A percentile compares a stretch with the other conserved stretches of the same genome.
Conservation (phyloP, 352 stramenopile species). For the Phytophthora meadii region DNA sequence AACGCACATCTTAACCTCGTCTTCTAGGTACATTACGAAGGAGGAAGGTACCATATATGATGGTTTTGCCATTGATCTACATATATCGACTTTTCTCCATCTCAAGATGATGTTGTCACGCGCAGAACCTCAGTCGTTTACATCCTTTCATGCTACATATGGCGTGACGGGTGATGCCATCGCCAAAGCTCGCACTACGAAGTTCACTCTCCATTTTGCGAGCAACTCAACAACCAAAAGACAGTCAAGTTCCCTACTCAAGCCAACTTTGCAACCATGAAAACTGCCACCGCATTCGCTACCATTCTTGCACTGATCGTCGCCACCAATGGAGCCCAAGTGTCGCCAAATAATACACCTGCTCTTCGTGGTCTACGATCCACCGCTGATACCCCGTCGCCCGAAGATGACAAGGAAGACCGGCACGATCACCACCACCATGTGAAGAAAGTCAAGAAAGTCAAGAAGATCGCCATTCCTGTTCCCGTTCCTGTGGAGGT, state of each 20-base stretch:
- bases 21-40: conserved; percentile 35
- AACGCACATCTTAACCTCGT: conserved; percentile 77
- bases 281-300: conserved; percentile 14
- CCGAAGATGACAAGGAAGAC: conserved; percentile 18
- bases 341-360: conserved; percentile 1
- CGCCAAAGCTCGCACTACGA: not conserved
- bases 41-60: not conserved
- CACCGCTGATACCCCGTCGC: conserved; percentile 8
- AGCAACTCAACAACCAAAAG: conserved; percentile 3
- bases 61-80: not conserved
- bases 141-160: not conserved
- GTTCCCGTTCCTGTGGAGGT: conserved; percentile 38
- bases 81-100: not conserved
- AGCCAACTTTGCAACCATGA: conserved; percentile 16
- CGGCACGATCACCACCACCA: conserved; percentile 16
- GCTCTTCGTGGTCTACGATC: conserved; percentile 11
- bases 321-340: conserved; percentile 6
- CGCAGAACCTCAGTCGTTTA: conserved; percentile 6
- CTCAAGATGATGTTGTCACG: too few species aligned
- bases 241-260: not conserved
- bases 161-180: conserved; percentile 11
- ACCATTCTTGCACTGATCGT: conserved; percentile 25
- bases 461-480: conserved; percentile 44
- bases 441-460: conserved; percentile 42
- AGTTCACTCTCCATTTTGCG: conserved; percentile 12